Evolutionary conservation across 2,329 filamentous ascomycete genomes (phyloP).

Genomic region (Exophiala mesophila): DNA sequence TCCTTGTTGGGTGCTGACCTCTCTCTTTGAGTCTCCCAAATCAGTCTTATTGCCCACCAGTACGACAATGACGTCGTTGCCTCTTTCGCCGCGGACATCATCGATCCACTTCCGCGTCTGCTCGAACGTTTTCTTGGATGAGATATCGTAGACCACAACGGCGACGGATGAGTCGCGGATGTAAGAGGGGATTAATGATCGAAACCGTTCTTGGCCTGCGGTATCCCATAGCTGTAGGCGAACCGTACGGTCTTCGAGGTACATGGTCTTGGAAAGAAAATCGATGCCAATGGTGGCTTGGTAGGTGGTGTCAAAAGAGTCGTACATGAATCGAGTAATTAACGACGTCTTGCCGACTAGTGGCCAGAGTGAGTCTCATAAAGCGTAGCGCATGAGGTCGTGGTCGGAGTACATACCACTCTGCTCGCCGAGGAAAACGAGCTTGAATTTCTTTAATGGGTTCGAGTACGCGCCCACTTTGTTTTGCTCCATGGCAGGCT

Average conservation of each 20-base stretch:
- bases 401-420: slow-evolving; percentile 68
- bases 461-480: slow-evolving; percentile 88
- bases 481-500: slow-evolving; percentile 69
- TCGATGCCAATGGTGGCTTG: slow-evolving; percentile 99
- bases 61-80: slow-evolving; percentile 98
- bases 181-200: slow-evolving; percentile 94
- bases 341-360: slow-evolving; percentile 96
- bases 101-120: slow-evolving; percentile 99
- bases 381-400: too few species aligned
- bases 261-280: slow-evolving; percentile 99
- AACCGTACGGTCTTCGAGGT: slow-evolving; percentile 96
- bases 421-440: slow-evolving; percentile 97
- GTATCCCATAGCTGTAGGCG: slow-evolving; percentile 98
- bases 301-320: slow-evolving; percentile 99
- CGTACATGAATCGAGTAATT: slow-evolving; percentile 99
- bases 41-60: slow-evolving; percentile 99
- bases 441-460: slow-evolving; percentile 99
- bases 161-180: slow-evolving; percentile 97
- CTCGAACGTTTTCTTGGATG: slow-evolving; percentile 93
- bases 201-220: slow-evolving; percentile 93
- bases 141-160: slow-evolving; percentile 98
- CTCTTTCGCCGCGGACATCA: slow-evolving; percentile 90
- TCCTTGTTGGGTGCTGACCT: slow-evolving; percentile 92
- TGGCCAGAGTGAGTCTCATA: too few species aligned
- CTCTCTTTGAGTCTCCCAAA: slow-evolving; percentile 84